Percentiles rank a stretch among this genome's conserved stretches.
Conservation (phyloP, 306 rosid genomes). For the Trifolium dubium region DNA sequence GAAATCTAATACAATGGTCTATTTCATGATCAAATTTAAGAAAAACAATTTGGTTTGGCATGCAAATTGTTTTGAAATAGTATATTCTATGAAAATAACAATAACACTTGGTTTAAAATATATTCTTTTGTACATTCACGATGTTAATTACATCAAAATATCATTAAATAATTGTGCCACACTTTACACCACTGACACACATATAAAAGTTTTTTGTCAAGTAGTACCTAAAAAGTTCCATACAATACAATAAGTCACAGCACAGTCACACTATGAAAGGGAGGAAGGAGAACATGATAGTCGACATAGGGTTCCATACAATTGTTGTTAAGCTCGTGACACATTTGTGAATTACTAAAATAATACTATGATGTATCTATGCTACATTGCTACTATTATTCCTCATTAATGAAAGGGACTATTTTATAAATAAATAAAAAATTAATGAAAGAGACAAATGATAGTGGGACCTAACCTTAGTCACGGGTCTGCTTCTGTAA, state of each 20-base stretch:
- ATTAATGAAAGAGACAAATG: constrained; percentile 21
- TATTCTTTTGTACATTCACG: background rate
- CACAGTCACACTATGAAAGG: background rate
- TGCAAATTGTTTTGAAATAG: background rate
- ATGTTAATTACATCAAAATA: background rate
- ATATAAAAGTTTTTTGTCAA: constrained; percentile 22
- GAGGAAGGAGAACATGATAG: background rate
- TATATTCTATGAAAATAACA: background rate
- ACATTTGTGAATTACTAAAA: background rate
- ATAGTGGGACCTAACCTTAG: constrained; percentile 19
- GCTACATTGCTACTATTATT: background rate
- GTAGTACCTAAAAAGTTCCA: background rate
- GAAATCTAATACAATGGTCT: background rate
- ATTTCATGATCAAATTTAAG: background rate
- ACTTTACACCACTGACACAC: background rate
- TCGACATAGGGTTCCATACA: background rate
- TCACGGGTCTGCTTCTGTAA: constrained; percentile 30
- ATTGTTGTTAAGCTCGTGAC: constrained; percentile 28
- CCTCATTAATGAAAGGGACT: constrained; percentile 15
- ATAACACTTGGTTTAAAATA: no score
- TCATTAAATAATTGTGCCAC: background rate
- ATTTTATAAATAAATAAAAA: no score
- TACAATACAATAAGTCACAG: no score
- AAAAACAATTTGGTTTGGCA: background rate
- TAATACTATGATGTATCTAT: background rate